phyloP scores from a whole-genome alignment of 306 rosid species.

The Quercus gilva region DNA sequence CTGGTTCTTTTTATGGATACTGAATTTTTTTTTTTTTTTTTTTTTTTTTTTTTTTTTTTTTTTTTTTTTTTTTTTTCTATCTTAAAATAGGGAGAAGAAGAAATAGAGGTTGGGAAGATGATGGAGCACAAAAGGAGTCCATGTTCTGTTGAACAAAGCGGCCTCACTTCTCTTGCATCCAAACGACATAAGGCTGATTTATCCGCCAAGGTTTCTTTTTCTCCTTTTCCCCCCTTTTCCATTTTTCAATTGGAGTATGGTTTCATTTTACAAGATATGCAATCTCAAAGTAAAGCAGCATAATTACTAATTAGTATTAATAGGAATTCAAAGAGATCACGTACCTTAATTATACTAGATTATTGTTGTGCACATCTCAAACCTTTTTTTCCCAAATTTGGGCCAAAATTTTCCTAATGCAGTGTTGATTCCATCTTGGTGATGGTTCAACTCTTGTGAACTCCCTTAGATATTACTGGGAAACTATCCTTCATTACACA shows the following conservation, averaged over 20 bases:
- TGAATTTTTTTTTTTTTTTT: conserved; percentile 7
- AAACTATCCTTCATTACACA: not conserved
- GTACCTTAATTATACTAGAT: not conserved
- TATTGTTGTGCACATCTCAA: not conserved
- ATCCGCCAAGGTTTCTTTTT: conserved; percentile 66
- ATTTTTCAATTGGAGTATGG: not conserved
- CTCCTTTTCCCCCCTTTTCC: conserved; percentile 18
- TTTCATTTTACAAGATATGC: not conserved
- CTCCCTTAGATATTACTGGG: not conserved
- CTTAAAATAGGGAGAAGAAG: conserved; percentile 56
- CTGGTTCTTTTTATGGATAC: not conserved
- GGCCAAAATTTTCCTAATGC: not conserved
- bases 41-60: conserved; percentile 14
- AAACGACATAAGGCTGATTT: conserved; percentile 87
- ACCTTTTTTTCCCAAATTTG: not conserved
- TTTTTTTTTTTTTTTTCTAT: conserved; percentile 16
- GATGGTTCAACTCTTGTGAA: not conserved
- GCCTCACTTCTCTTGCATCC: conserved; percentile 61
- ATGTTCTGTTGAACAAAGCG: conserved; percentile 78
- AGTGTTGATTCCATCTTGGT: not conserved
- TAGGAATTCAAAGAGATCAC: not conserved
- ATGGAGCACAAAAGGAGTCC: conserved; percentile 78
- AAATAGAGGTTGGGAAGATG: conserved; percentile 75
- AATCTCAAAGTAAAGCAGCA: not conserved
- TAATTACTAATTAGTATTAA: not conserved